These are phyloP conservation scores for Orobanche coerulescens DNA, from an alignment of 257 asterid species.

Conservation along the genomic window DNA sequence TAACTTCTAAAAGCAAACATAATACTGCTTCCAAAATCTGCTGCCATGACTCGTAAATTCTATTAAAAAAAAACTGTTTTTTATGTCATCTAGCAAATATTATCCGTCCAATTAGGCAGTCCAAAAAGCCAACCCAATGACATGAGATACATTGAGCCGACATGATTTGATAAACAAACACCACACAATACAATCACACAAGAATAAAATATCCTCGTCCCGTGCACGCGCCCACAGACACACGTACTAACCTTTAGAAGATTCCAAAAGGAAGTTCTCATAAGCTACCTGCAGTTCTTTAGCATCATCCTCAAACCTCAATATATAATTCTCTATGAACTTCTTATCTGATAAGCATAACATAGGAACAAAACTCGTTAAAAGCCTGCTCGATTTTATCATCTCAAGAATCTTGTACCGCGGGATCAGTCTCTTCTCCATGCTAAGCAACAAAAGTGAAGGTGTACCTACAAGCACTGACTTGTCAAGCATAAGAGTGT, in stretches of 20 bases:
- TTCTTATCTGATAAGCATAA: not conserved
- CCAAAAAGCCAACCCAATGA: no score
- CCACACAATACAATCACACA: no score
- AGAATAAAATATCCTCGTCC: no score
- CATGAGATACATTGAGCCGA: no score
- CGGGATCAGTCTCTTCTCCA: slow-evolving; percentile 21
- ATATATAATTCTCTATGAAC: slow-evolving; percentile 9
- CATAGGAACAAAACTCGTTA: not conserved
- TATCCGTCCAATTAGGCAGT: no score
- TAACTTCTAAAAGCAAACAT: no score
- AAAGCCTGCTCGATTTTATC: slow-evolving; percentile 14
- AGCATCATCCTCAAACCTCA: slow-evolving; percentile 19
- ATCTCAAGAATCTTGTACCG: slow-evolving; percentile 7
- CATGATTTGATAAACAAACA: no score
- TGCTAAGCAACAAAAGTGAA: not conserved
- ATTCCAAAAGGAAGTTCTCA: slow-evolving; percentile 11
- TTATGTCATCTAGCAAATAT: no score
- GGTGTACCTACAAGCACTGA: slow-evolving; percentile 4
- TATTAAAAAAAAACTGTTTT: no score
- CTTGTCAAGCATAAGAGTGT: slow-evolving; percentile 16
- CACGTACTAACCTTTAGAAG: not conserved
- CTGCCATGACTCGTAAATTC: no score
- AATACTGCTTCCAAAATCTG: no score
- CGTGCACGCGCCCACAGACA: no score
- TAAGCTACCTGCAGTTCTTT: slow-evolving; percentile 18